Conservation (phyloP, 2,329 filamentous ascomycete species). For the Apiospora marii region DNA sequence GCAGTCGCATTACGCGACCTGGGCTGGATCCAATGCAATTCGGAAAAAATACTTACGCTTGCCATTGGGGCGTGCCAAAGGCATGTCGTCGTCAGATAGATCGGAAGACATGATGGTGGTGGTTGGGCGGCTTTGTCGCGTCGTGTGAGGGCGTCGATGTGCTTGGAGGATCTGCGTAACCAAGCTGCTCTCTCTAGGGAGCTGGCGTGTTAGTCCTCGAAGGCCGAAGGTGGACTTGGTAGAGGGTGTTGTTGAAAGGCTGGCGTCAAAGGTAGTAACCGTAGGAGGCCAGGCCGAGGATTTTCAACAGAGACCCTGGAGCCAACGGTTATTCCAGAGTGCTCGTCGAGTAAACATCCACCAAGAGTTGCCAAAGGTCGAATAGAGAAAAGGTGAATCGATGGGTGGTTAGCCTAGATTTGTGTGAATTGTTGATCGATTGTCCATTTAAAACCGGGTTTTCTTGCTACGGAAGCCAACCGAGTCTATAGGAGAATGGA, state of each 20-base stretch:
- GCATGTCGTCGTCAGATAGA: slow-evolving; percentile 82
- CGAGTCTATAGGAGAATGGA: slow-evolving; percentile 28
- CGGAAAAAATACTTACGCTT: slow-evolving; percentile 64
- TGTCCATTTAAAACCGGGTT: slow-evolving; percentile 6
- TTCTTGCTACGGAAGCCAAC: slow-evolving; percentile 26
- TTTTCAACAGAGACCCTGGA: slow-evolving; percentile 16
- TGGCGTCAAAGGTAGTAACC: slow-evolving; percentile 15
- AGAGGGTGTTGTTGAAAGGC: not conserved
- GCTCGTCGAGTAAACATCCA: slow-evolving; percentile 12
- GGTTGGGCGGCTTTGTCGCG: slow-evolving; percentile 29
- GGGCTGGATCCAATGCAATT: not conserved
- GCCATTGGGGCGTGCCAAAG: slow-evolving; percentile 75
- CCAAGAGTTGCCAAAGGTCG: not conserved
- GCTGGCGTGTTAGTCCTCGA: not conserved
- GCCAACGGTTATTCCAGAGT: slow-evolving; percentile 9
- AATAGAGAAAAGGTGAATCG: slow-evolving; percentile 15
- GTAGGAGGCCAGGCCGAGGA: not conserved
- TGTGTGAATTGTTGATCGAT: slow-evolving; percentile 10
- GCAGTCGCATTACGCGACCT: slow-evolving; percentile 19
- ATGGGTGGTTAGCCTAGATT: not conserved
- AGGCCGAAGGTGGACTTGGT: not conserved
- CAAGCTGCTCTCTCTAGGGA: not conserved
- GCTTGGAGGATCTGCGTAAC: not conserved
- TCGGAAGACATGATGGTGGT: slow-evolving; percentile 57
- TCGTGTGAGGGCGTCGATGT: not conserved